Evolutionary conservation across 768 basidiomycete genomes (phyloP), one percentile per base, ranked within the genome.

Genomic region (Leccinum longicurvipes): DNA sequence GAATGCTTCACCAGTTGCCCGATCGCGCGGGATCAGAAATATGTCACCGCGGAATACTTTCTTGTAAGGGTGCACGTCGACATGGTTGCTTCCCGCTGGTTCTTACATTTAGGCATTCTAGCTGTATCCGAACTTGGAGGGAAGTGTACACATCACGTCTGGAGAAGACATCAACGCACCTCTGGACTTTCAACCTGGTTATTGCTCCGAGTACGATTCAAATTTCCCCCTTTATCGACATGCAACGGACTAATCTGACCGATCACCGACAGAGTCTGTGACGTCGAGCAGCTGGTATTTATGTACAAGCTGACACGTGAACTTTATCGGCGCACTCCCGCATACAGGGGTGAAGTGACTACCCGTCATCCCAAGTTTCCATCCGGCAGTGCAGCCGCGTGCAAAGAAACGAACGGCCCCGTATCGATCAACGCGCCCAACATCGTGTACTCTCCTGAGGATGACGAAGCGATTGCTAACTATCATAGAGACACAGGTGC

Each of bases 301-400:
- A 73, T 63, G 0, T 87, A 85, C 67, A 87, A 87, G 59, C 76
- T 76, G 53, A 52, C 64, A 4, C 75, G 84, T 1, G 85, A 87
- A 68, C 58, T 82, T 10, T 71, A 73, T 3, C 78, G 86, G 34
- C 80, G 85, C 14, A 80, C 85, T 78, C 62, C 72, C 8, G 50
- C 50, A 8, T 68, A 61, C 51, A 61, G 65, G 0, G 67, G 67
- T 21, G 67, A 67, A 31, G 50, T 55, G 1, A 21, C 55, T 17
- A 7, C n/a, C 0, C 2, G 19, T 15, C 65, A 68, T 28, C 76
- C 76, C 2, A 21, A 51, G 6, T 77, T 77, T 47, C 44, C 65
- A 0, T 49, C 49, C 1, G 65, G 63, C 3, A 69, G 76, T 41
- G 27, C 56, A 7, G 74, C 76, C 0, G 49, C 56, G 1, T 67